A percentile compares a stretch with the other conserved stretches of the same genome.
Conservation (phyloP, 352 stramenopile genomes). For the Globisporangium heterothallicum region DNA sequence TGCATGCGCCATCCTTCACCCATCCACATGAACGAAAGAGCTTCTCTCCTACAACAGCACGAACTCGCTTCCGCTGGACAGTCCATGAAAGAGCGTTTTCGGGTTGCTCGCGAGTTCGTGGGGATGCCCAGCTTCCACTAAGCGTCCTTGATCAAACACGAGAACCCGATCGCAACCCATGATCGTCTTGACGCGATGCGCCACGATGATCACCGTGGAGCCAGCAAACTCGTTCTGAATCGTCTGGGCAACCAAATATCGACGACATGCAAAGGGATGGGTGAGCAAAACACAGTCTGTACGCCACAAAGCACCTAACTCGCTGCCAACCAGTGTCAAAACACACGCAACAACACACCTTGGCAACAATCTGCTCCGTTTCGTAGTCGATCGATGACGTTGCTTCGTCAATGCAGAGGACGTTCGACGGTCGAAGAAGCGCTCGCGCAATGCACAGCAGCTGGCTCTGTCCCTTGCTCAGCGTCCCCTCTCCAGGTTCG, state of each 20-base stretch:
- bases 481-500: conserved; percentile 34
- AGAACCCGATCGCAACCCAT: conserved; percentile 89
- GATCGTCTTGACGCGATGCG: conserved; percentile 96
- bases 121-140: conserved; percentile 50
- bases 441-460: conserved; percentile 73
- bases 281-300: too few species aligned
- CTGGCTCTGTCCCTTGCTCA: conserved; percentile 76
- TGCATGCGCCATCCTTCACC: too few species aligned
- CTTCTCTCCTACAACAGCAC: not conserved
- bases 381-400: conserved; percentile 88
- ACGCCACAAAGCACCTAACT: too few species aligned
- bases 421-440: conserved; percentile 85
- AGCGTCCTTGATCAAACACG: conserved; percentile 46
- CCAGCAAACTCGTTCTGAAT: conserved; percentile 90
- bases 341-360: conserved; percentile 24
- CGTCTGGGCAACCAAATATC: conserved; percentile 33
- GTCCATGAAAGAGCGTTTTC: conserved; percentile 35
- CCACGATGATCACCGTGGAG: conserved; percentile 96
- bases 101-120: conserved; percentile 26
- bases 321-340: not conserved
- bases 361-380: conserved; percentile 75
- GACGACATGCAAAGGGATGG: too few species aligned
- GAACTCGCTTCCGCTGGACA: conserved; percentile 15
- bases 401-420: conserved; percentile 92
- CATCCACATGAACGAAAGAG: too few species aligned